These are phyloP conservation scores for Yamadazyma conglobata DNA, from an alignment of 1,139 yeast species.

Conservation along the genomic window DNA sequence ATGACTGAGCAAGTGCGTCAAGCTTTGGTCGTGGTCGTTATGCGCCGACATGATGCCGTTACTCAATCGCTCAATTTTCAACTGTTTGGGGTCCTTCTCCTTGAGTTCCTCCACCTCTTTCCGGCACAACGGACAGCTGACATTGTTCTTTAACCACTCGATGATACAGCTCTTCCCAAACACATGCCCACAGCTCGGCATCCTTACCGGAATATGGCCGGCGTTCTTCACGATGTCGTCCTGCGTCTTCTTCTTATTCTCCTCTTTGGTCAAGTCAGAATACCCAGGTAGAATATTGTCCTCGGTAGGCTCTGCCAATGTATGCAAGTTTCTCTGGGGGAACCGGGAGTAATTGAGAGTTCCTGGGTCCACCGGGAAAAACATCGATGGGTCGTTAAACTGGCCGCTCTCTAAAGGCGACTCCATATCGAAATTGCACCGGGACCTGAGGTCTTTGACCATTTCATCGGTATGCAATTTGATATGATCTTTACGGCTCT, in stretches of 20 bases:
- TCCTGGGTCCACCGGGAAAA: constrained; percentile 36
- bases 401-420: constrained; percentile 7
- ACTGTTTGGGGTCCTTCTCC: constrained; percentile 21
- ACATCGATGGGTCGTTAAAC: constrained; percentile 38
- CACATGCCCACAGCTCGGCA: constrained; percentile 42
- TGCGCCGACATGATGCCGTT: constrained; percentile 10
- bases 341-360: constrained; percentile 30
- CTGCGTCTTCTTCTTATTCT: constrained; percentile 12
- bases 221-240: constrained; percentile 10
- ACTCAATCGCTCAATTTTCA: constrained; percentile 15
- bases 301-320: constrained; percentile 20
- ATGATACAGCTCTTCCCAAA: constrained; percentile 43
- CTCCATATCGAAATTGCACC: constrained; percentile 5
- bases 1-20: constrained; percentile 25
- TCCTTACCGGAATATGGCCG: constrained; percentile 39
- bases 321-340: constrained; percentile 29
- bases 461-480: constrained; percentile 5
- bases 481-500: no score
- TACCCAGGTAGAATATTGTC: constrained; percentile 35
- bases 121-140: constrained; percentile 46
- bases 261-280: constrained; percentile 14
- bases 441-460: constrained; percentile 5
- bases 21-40: constrained; percentile 17
- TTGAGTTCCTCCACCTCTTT: constrained; percentile 35
- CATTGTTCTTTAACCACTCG: constrained; percentile 41